These are phyloP conservation scores for Magnolia sinica DNA, from an alignment of 164 flowering plant species.

Conservation along the genomic window DNA sequence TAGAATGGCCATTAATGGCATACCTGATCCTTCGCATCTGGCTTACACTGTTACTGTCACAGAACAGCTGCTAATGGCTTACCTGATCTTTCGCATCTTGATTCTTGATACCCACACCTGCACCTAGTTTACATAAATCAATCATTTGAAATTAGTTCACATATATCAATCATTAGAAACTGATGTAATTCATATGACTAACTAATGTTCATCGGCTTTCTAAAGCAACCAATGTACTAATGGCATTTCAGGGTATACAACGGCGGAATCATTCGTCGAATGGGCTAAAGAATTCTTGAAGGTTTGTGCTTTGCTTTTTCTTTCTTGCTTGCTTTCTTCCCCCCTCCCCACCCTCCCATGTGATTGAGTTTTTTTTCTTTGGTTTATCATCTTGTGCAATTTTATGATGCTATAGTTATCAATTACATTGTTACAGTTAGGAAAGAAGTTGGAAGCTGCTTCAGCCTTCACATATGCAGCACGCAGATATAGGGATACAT, in stretches of 20 bases:
- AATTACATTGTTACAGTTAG: constrained; percentile 27
- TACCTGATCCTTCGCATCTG: no score
- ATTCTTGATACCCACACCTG: no score
- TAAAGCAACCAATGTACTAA: background rate
- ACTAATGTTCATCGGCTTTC: background rate
- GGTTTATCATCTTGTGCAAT: background rate
- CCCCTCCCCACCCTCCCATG: background rate
- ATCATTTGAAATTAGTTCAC: background rate
- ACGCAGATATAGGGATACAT: constrained; percentile 42
- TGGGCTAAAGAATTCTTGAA: constrained; percentile 31
- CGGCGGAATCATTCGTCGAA: constrained; percentile 25
- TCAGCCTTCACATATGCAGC: constrained; percentile 53
- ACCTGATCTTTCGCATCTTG: no score
- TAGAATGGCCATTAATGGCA: no score
- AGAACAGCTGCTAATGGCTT: no score
- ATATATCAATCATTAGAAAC: background rate
- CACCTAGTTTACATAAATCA: background rate
- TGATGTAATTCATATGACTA: background rate
- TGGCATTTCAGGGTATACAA: constrained; percentile 29
- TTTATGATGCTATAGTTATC: background rate
- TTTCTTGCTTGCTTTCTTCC: no score
- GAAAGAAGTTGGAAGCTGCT: constrained; percentile 58
- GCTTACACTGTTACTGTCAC: no score
- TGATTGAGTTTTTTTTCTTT: background rate
- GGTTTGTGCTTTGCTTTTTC: constrained; percentile 11